Evolutionary conservation across 1,284 basidiomycete species (phyloP).

Genomic region (Apiotrichum laibachii): DNA sequence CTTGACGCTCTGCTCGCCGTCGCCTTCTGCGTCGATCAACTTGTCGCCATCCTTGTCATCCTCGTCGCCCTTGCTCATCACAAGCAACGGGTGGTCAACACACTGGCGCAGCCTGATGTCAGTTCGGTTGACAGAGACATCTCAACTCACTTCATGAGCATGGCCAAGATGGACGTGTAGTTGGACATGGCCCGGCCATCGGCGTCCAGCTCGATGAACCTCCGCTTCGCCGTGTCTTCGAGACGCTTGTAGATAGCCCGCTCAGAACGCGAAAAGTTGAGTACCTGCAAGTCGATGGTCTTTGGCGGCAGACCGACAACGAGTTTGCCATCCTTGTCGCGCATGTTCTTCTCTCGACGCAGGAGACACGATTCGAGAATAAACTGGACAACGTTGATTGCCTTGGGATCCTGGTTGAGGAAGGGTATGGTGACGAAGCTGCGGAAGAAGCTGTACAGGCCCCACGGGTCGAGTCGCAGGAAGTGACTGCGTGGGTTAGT

Average conservation of each 20-base stretch:
- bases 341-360: slow-evolving; percentile 92
- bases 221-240: slow-evolving; percentile 46
- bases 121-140: not conserved
- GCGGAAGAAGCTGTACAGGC: slow-evolving; percentile 79
- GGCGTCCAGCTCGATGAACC: slow-evolving; percentile 70
- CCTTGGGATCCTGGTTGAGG: slow-evolving; percentile 78
- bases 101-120: slow-evolving; percentile 70
- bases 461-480: slow-evolving; percentile 87
- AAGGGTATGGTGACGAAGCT: slow-evolving; percentile 89
- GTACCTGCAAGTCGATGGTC: slow-evolving; percentile 66
- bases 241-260: slow-evolving; percentile 67
- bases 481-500: slow-evolving; percentile 63
- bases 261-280: slow-evolving; percentile 74
- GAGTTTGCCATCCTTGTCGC: slow-evolving; percentile 77
- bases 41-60: slow-evolving; percentile 55
- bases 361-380: slow-evolving; percentile 85
- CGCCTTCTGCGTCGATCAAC: slow-evolving; percentile 48
- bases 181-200: slow-evolving; percentile 76
- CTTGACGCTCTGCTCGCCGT: slow-evolving; percentile 58
- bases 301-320: slow-evolving; percentile 89
- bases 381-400: slow-evolving; percentile 87
- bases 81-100: slow-evolving; percentile 77
- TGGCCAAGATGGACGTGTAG: slow-evolving; percentile 84
- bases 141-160: slow-evolving; percentile 74
- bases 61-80: slow-evolving; percentile 55